These are phyloP conservation scores for Pyrenochaeta sp. DNA, from an alignment of 2,329 filamentous ascomycete species.

Conservation along the genomic window DNA sequence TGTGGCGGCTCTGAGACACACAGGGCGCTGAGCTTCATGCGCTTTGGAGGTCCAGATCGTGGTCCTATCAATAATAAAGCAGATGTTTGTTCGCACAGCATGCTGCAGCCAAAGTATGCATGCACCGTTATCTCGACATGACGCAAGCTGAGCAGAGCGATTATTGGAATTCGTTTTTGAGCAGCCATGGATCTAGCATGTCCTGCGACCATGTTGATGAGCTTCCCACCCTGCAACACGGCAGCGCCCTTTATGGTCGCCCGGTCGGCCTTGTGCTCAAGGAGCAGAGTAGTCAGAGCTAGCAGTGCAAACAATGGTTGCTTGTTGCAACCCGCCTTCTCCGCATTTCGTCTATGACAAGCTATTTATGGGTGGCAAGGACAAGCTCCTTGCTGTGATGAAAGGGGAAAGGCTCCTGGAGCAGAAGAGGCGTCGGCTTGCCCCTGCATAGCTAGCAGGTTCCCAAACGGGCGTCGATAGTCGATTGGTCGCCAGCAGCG, in stretches of 20 bases:
- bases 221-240: neutral
- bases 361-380: constrained; percentile 47
- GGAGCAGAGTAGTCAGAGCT: no score
- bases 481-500: constrained; percentile 36
- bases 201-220: neutral
- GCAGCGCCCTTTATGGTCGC: neutral
- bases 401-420: constrained; percentile 26
- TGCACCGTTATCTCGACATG: constrained; percentile 16
- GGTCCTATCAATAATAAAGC: constrained; percentile 7
- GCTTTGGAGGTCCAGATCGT: constrained; percentile 13
- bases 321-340: constrained; percentile 39
- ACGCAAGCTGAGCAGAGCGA: neutral
- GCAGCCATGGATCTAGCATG: neutral
- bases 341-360: constrained; percentile 44
- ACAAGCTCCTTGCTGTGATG: constrained; percentile 28
- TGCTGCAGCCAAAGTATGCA: constrained; percentile 6
- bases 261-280: neutral
- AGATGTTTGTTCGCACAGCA: constrained; percentile 8
- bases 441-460: constrained; percentile 39
- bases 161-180: neutral
- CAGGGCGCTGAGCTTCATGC: constrained; percentile 16
- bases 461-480: constrained; percentile 20
- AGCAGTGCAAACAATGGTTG: constrained; percentile 14
- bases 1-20: constrained; percentile 21
- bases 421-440: constrained; percentile 25